phyloP scores from a whole-genome alignment of 495 filamentous ascomycete genomes.

The Tetracladium setigerum region DNA sequence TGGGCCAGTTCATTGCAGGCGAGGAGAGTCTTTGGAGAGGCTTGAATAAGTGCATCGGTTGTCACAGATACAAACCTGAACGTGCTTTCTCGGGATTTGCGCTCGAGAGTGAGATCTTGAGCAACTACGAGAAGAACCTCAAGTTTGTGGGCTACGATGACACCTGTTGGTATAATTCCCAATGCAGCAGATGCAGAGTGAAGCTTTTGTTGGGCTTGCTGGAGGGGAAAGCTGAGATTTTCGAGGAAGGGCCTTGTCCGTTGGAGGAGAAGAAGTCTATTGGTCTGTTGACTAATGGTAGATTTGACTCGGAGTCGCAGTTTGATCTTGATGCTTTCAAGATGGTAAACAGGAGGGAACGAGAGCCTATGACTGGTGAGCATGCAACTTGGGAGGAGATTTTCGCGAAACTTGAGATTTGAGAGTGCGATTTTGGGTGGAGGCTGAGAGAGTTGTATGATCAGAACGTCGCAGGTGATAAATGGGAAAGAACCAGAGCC shows the following conservation, averaged over 20 bases:
- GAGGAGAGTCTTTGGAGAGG: conserved; percentile 9
- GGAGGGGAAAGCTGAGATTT: neutral
- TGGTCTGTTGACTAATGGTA: neutral
- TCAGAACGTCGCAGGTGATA: too few relatives aligned
- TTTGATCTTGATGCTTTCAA: too few relatives aligned
- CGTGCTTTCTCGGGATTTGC: neutral
- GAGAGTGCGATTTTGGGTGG: too few relatives aligned
- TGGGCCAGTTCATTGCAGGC: conserved; percentile 1
- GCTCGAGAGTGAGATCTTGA: neutral
- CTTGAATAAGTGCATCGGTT: conserved; percentile 4
- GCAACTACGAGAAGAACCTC: neutral
- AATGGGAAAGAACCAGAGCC: too few relatives aligned
- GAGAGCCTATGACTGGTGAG: too few relatives aligned
- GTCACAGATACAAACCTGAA: conserved; percentile 6
- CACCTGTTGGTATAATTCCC: neutral
- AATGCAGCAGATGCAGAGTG: conserved; percentile 8
- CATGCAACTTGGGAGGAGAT: too few relatives aligned
- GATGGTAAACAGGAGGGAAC: too few relatives aligned
- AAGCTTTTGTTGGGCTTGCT: conserved; percentile 1
- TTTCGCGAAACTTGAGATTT: too few relatives aligned
- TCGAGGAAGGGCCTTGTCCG: neutral
- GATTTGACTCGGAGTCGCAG: too few relatives aligned
- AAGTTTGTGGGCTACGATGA: neutral
- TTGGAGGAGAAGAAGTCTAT: conserved; percentile 2
- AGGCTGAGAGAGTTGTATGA: too few relatives aligned